A percentile compares a stretch with the other conserved stretches of the same genome.
Evolutionary conservation across 2,329 filamentous ascomycete species (phyloP).

Genomic region (Phyllosticta paracitricarpa): DNA sequence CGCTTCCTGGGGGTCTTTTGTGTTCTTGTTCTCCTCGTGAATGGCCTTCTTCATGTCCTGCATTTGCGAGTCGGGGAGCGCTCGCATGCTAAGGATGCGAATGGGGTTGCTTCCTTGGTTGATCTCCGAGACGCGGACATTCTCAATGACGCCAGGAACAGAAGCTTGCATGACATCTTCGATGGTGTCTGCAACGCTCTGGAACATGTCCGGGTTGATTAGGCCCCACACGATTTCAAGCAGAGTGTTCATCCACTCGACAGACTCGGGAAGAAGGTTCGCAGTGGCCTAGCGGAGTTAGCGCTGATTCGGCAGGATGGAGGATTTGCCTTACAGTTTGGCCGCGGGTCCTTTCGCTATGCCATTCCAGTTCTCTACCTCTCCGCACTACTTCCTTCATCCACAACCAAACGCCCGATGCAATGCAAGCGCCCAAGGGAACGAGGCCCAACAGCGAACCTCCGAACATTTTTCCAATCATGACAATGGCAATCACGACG

Average conservation of each 20-base stretch:
- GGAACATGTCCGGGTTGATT: conserved; percentile 91
- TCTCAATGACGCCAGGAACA: conserved; percentile 82
- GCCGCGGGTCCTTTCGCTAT: conserved; percentile 73
- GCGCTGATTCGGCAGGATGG: not conserved
- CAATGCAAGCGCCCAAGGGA: conserved; percentile 59
- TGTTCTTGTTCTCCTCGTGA: conserved; percentile 66
- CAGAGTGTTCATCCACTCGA: conserved; percentile 88
- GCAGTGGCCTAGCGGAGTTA: conserved; percentile 51
- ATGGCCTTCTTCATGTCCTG: conserved; percentile 73
- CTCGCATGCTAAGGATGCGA: conserved; percentile 75
- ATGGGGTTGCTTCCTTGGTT: conserved; percentile 87
- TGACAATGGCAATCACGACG: conserved; percentile 62
- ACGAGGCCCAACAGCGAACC: conserved; percentile 67
- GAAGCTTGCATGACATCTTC: conserved; percentile 97
- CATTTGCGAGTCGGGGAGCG: conserved; percentile 74
- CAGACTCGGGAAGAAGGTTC: conserved; percentile 85
- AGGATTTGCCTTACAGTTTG: conserved; percentile 48
- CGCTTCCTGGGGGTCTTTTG: conserved; percentile 75
- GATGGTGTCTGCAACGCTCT: conserved; percentile 80
- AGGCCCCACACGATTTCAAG: conserved; percentile 79
- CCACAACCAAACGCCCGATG: conserved; percentile 79
- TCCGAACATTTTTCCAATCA: conserved; percentile 71
- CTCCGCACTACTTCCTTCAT: conserved; percentile 76
- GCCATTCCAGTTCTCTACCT: conserved; percentile 78
- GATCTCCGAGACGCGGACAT: conserved; percentile 90